Base-by-base conservation (phyloP, 2,329 filamentous ascomycete genomes). In the Teratosphaeria viscida region DNA sequence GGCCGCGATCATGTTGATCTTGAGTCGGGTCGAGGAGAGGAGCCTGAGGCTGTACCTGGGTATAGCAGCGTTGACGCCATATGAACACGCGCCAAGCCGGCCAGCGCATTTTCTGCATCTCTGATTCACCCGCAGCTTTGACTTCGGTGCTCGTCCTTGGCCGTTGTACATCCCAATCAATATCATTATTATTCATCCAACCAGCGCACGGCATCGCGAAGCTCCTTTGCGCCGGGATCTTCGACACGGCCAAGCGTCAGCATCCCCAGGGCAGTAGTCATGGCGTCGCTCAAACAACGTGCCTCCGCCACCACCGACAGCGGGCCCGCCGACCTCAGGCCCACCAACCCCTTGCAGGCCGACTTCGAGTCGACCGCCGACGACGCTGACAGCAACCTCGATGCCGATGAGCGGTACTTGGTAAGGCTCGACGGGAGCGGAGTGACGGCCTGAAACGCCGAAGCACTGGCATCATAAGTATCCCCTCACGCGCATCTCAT, bases 361-460 rank as follows among this genome's bases (percentile, higher is more conserved):
- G 67, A 72, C 62, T 69, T 72, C 63, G 63, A 65, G 57, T 49
- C 43, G 19, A 49, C 16, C n/a, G 60, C 60, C 60, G 59, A 58
- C 49, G 63, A 66, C 55, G 66, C 67, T 53, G 65, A 61, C 43
- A 63, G 60, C 54, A 73, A 67, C 67, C 68, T 72, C 59, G 70
- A 73, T 62, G 60, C 67, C 19, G 71, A 73, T 58, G 71, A 73
- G 57, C 70, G 68, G 52, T 72, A 71, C 62, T 60, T 73, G 71
- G 71, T 73, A 72, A 67, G 71, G 63, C 63, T 58, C 52, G 62
- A 59, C 56, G 61, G 59, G 62, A 64, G 66, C 62, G 65, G 59
- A 60, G 62, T 49, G n/a, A 59, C 58, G 26, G 37, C 32, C 32
- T 14, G 39, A 11, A 19, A n/a, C 4, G 37, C 26, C 37, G 16